Evolutionary conservation across 1,139 yeast genomes (phyloP).

Genomic region (Ogataea hybrid): DNA sequence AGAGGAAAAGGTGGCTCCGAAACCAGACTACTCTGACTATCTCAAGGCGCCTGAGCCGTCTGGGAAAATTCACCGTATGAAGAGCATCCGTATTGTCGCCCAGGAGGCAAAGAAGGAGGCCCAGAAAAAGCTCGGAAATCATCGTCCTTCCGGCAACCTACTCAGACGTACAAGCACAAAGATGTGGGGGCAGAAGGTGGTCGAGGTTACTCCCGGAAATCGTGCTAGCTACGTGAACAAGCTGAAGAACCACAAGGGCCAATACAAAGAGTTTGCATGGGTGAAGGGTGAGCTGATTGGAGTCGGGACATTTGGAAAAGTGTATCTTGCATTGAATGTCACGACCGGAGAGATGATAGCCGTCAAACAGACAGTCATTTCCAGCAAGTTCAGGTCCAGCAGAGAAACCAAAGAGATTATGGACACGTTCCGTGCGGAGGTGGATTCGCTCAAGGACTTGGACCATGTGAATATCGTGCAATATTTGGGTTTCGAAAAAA

Average conservation of each 20-base stretch:
- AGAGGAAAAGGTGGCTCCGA: constrained; percentile 10
- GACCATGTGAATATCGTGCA: constrained; percentile 95
- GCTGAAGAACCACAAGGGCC: constrained; percentile 61
- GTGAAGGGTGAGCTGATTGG: constrained; percentile 97
- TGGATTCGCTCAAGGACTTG: constrained; percentile 88
- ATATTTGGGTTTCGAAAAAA: constrained; percentile 87
- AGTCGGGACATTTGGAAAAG: constrained; percentile 96
- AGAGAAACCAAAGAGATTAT: constrained; percentile 59
- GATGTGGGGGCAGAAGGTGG: constrained; percentile 95
- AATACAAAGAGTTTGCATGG: constrained; percentile 90
- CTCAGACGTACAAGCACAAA: constrained; percentile 81
- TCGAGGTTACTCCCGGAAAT: constrained; percentile 82
- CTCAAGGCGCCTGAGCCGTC: constrained; percentile 12
- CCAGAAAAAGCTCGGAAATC: constrained; percentile 31
- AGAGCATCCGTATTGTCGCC: constrained; percentile 89
- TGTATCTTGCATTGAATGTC: constrained; percentile 85
- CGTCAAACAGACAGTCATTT: constrained; percentile 87
- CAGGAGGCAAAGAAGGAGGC: constrained; percentile 78
- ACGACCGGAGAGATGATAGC: constrained; percentile 99
- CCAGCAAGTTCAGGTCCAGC: constrained; percentile 39
- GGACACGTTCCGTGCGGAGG: constrained; percentile 86
- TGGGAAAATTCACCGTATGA: constrained; percentile 51
- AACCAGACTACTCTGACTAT: background rate
- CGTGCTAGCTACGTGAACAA: constrained; percentile 56
- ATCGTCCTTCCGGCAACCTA: constrained; percentile 19